A percentile compares a stretch with the other conserved stretches of the same genome.
Evolutionary conservation across 345 rosid species (phyloP).

Genomic region (Angophora floribunda): DNA sequence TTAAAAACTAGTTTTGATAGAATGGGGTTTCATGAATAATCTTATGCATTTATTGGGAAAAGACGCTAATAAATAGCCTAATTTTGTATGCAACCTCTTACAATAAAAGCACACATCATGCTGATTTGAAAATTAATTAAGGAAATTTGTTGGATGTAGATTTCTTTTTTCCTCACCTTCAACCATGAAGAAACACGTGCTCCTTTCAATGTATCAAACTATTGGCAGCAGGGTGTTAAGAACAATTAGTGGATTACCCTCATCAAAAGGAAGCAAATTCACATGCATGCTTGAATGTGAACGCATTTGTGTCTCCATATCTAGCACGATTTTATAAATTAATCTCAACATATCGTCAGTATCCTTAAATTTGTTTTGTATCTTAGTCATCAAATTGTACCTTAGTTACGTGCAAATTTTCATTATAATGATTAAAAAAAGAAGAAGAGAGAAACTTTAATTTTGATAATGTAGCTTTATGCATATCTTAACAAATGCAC

Average conservation of each 20-base stretch:
- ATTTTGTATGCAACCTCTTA: background rate
- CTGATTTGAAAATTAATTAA: background rate
- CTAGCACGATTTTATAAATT: background rate
- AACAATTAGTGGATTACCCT: background rate
- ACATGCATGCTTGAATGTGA: background rate
- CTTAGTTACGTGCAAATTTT: background rate
- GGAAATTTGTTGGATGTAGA: background rate
- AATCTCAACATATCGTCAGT: background rate
- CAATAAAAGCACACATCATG: background rate
- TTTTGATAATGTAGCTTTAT: background rate
- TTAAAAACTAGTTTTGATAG: background rate
- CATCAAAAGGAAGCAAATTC: background rate
- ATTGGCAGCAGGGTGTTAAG: conserved; percentile 1
- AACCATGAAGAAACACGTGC: conserved; percentile 78
- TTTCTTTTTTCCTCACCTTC: conserved; percentile 39
- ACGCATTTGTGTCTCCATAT: background rate
- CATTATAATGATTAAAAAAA: background rate
- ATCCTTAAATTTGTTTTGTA: background rate
- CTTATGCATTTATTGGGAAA: background rate
- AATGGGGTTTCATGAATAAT: background rate
- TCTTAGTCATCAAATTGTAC: background rate
- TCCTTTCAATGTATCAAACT: conserved; percentile 81
- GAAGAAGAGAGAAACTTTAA: background rate
- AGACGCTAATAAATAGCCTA: background rate
- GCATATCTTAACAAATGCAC: background rate